Evolutionary conservation across 306 rosid species (phyloP).

Genomic region (Purshia tridentata): DNA sequence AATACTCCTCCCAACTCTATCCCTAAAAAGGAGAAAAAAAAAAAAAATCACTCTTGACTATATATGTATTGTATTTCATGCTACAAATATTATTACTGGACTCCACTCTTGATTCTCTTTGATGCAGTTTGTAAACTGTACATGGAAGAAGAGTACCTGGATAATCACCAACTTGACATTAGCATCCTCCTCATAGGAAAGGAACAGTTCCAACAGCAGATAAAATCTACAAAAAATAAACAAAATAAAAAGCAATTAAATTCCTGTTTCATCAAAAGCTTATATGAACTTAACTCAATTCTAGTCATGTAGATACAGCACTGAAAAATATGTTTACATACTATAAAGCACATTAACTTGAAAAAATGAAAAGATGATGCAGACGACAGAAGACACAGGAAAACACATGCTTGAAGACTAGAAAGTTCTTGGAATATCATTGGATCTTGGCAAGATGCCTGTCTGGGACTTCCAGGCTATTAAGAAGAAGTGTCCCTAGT

Average conservation of each 20-base stretch:
- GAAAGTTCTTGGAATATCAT: neutral
- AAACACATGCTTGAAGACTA: neutral
- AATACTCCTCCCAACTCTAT: neutral
- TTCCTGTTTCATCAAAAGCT: neutral
- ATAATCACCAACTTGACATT: neutral
- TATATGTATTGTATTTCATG: neutral
- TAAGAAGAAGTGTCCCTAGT: neutral
- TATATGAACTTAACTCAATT: too few species aligned
- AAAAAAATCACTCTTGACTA: neutral
- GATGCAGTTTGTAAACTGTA: neutral
- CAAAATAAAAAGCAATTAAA: neutral
- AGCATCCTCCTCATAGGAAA: neutral
- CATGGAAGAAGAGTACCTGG: conserved; percentile 1
- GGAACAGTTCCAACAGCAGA: neutral
- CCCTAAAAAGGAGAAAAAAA: neutral
- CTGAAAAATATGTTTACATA: neutral
- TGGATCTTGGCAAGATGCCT: neutral
- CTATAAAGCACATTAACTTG: neutral
- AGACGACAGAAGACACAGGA: neutral
- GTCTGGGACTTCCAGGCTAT: neutral
- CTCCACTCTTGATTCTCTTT: neutral
- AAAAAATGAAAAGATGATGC: neutral
- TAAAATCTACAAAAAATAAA: conserved; percentile 3
- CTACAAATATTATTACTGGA: neutral
- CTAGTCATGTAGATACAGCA: neutral